phyloP scores from a whole-genome alignment of 2,329 filamentous ascomycete genomes.

The Diaporthe longicolla region DNA sequence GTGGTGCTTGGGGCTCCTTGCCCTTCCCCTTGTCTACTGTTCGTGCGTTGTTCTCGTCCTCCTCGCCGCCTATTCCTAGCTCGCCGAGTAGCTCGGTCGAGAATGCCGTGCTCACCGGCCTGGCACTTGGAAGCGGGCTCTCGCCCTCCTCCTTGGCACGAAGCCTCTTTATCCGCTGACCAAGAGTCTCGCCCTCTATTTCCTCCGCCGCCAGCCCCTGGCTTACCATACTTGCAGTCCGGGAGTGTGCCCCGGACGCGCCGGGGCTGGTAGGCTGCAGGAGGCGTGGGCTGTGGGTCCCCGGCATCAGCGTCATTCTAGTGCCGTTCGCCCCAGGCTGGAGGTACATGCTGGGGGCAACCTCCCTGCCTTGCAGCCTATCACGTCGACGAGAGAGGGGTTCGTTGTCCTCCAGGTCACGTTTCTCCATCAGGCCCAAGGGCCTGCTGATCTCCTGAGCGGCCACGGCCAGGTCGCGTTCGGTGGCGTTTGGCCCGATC shows the following conservation, averaged over 20 bases:
- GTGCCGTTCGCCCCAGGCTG: slow-evolving; percentile 39
- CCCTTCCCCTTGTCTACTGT: slow-evolving; percentile 47
- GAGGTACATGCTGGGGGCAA: slow-evolving; percentile 51
- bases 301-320: slow-evolving; percentile 37
- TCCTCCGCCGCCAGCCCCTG: slow-evolving; percentile 60
- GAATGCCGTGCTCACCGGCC: slow-evolving; percentile 76
- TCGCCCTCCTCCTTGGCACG: slow-evolving; percentile 67
- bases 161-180: slow-evolving; percentile 75
- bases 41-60: slow-evolving; percentile 48
- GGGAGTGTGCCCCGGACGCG: slow-evolving; percentile 35
- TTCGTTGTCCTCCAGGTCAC: slow-evolving; percentile 92
- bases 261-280: slow-evolving; percentile 38
- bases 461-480: slow-evolving; percentile 59
- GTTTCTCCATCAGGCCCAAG: slow-evolving; percentile 82
- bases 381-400: slow-evolving; percentile 84
- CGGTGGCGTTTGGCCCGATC: slow-evolving; percentile 54
- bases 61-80: slow-evolving; percentile 67
- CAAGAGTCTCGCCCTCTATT: slow-evolving; percentile 76
- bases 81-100: slow-evolving; percentile 77
- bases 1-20: slow-evolving; percentile 48
- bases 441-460: slow-evolving; percentile 73
- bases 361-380: slow-evolving; percentile 76
- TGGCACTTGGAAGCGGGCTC: slow-evolving; percentile 63
- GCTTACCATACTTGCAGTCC: slow-evolving; percentile 44
- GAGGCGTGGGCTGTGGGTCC: slow-evolving; percentile 43